A percentile compares a stretch with the other conserved stretches of the same genome.
These are phyloP conservation scores for Aspergillus nidulans DNA, from an alignment of 495 filamentous ascomycete species.

Conservation along the genomic window DNA sequence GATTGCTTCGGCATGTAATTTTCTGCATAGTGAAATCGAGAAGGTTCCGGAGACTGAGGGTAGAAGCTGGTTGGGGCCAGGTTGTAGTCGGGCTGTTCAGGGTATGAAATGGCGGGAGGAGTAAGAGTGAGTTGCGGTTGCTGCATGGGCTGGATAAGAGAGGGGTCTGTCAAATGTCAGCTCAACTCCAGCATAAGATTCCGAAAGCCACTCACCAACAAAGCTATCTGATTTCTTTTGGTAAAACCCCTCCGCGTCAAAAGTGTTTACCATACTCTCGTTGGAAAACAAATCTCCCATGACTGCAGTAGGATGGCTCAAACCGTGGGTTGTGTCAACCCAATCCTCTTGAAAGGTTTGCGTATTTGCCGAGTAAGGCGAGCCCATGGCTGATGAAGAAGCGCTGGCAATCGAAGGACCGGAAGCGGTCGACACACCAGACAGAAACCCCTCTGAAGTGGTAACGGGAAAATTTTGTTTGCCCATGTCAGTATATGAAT, in stretches of 20 bases:
- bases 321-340: constrained; percentile 54
- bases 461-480: constrained; percentile 27
- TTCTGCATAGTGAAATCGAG: constrained; percentile 28
- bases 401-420: constrained; percentile 64
- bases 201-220: constrained; percentile 72
- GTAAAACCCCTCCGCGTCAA: constrained; percentile 36
- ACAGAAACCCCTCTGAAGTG: constrained; percentile 43
- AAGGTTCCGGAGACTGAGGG: constrained; percentile 32
- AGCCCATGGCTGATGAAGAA: constrained; percentile 76
- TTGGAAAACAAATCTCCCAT: constrained; percentile 54
- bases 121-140: constrained; percentile 27
- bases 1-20: constrained; percentile 24
- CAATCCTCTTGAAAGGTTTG: constrained; percentile 59
- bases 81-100: constrained; percentile 25
- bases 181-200: constrained; percentile 6
- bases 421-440: constrained; percentile 68
- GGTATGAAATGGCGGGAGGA: constrained; percentile 31
- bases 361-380: constrained; percentile 65
- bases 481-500: constrained; percentile 25
- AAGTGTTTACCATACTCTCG: constrained; percentile 33
- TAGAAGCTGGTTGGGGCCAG: constrained; percentile 27
- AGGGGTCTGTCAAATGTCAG: constrained; percentile 49
- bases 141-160: constrained; percentile 48
- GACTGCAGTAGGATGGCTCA: constrained; percentile 67
- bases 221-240: constrained; percentile 62